Base-by-base conservation (phyloP, 2,329 filamentous ascomycete genomes). In the Sporothrix schenckii region DNA sequence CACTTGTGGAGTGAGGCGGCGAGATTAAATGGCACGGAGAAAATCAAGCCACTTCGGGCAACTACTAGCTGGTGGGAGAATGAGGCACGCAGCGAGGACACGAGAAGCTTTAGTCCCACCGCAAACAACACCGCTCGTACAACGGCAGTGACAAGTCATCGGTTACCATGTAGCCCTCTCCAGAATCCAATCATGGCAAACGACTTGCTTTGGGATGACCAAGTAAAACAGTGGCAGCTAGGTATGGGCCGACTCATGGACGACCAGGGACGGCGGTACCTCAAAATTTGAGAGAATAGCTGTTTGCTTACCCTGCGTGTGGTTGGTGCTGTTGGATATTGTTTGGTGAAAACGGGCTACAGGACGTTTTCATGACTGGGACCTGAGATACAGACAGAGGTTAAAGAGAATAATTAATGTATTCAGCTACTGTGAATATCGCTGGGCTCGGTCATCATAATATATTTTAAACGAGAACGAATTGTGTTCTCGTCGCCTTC, bases 201-300 rank as follows among this genome's bases (percentile, higher is more conserved):
- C 14, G 71, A 73, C 39, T 34, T 72, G 21, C 3, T 52, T 9
- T 73, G 72, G 72, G 70, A 70, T 0, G 71, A 72, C 3, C 19
- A 71, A 24, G 47, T 71, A 34, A 3, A 13, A 11, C 4, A 66
- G 14, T 71, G 71, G 69, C 63, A 52, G 19, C 14, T 68, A 11
- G 49, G 49, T 27, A 16, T 68, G 47, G 72, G 72, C 1, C 63
- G 65, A 1, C 27, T 24, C 4, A 30, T 34, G 19, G 71, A 73
- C 44, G 53, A 61, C 9, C 6, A 50, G 5, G 71, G 71, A 2
- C 60, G 71, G 7, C 63, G 71, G 3, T 50, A 21, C 11, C 1
- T 69, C 44, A 73, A 73, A 54, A 49, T 73, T 4, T 73, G 44
- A 72, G n/a, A 21, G 50, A 19, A 6, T n/a, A 13, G 30, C 16